Evolutionary conservation across 1,139 yeast genomes (phyloP), one percentile per base, ranked within the genome.

Genomic region (Pichia sp.): DNA sequence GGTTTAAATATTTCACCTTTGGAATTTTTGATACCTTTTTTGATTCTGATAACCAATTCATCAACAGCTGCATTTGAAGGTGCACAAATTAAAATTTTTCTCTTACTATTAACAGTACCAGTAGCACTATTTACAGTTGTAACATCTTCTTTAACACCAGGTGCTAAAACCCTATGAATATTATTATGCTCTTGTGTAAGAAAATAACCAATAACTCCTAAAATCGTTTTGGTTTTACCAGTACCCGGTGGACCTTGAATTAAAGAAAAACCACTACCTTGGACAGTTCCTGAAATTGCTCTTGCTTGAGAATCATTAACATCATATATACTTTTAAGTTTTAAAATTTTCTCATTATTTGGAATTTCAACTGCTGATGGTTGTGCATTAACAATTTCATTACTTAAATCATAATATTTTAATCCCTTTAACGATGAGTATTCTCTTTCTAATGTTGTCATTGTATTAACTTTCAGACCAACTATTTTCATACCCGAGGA

Each of bases 1-100:
- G 96, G 96, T 2, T 70, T 69, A 58, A 82, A 77, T 1, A 64
- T 60, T n/a, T 72, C 70, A 1, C 96, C 96, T 28, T 73, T 70
- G 3, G 78, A 67, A 54, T 80, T 77, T 47, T 70, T 69, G 4
- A 91, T 83, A 3, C 97, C 97, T 34, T 74, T 76, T 59, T 87
- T 82, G 55, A 95, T 72, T 67, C 99, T 84, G 27, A 91, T 62
- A n/a, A 91, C 95, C 59, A 95, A 75, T 65, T 95, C 99, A 71
- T 95, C 99, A 9, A 95, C 97, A 11, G 99, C 99, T 0, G 99
- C 99, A 71, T 95, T 95, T 67, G 97, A 89, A 3, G 99, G 99
- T 1, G 99, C 99, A 77, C 99, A 95, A 33, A 95, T 83, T 50
- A 95, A 72, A 4, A 95, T 80, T 54, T 83, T 79, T 50, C 73